phyloP scores from a whole-genome alignment of 345 rosid genomes.

The Eucalyptus urophylla region DNA sequence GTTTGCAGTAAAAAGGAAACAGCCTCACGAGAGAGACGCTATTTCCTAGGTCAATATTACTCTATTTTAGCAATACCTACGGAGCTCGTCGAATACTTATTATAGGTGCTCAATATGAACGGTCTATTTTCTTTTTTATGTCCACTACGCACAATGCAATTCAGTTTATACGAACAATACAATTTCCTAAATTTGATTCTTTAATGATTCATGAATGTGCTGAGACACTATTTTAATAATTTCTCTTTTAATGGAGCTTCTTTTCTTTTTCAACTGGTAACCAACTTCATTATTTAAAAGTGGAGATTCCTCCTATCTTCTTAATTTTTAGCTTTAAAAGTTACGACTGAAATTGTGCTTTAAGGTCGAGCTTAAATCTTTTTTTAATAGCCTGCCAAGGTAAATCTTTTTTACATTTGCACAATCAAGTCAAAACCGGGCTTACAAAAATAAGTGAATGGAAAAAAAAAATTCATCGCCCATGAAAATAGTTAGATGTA shows the following conservation, averaged over 20 bases:
- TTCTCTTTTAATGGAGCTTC: rapidly evolving
- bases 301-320: rapidly evolving
- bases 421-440: rapidly evolving
- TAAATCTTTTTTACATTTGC: background rate
- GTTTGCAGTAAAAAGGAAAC: background rate
- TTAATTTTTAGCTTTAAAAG: background rate
- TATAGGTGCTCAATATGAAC: background rate
- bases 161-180: background rate
- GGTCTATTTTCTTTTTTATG: background rate
- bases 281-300: background rate
- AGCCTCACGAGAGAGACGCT: background rate
- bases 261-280: rapidly evolving
- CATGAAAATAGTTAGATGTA: too few relatives aligned
- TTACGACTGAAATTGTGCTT: rapidly evolving
- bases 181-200: background rate
- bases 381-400: rapidly evolving
- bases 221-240: background rate
- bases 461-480: too few relatives aligned
- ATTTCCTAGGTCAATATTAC: background rate
- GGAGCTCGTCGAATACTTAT: background rate
- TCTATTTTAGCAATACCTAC: background rate
- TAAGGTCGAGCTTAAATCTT: background rate
- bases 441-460: background rate
- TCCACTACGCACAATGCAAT: background rate
- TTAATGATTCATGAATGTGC: background rate